Base-by-base conservation (phyloP, 2,329 filamentous ascomycete species). In the Ramularia collo-cygni region DNA sequence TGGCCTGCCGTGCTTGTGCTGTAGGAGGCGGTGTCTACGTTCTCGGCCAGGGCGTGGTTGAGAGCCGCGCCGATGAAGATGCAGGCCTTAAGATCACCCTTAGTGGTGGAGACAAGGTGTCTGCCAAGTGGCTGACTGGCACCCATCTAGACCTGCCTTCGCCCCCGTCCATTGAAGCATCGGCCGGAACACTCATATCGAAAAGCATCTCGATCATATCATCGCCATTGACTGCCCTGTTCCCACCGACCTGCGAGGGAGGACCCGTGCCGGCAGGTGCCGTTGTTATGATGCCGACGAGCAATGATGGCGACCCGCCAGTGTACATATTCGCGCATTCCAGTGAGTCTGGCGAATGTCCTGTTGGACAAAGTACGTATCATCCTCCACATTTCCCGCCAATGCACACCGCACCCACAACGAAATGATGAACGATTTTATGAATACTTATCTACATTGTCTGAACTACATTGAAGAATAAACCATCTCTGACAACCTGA, bases 381-480 rank as follows among this genome's bases (percentile, higher is more conserved):
- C 33, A 16, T 40, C 29, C 47, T 29, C 43, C 45, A 48, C 28
- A 27, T 27, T 45, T 44, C 44, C 12, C 27, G 9, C 36, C 21
- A 4, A 8, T 38, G 15, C 37, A 10, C 30, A 13, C 9, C n/a
- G 4, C 28, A 15, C 12, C 28, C 37, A 38, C 26, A 21, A 56
- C 72, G 75, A 72, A 60, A 83, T 88, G 90, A 95, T 96, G 89
- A 95, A 66, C 66, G 67, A 76, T 68, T 65, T 67, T 72, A 73
- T 66, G 75, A 93, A 92, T 86, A 89, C 89, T 96, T 96, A 96
- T 95, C 90, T 95, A 96, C 90, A 95, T 96, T 96, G 88, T 85
- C 90, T 89, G 90, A 94, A 83, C 69, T 70, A 65, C 75, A 75
- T 83, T 94, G 89, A 93, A 80, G 88, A 92, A 75, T 73, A 63